Evolutionary conservation across 208 protist species (phyloP).

Genomic region (Trypanosoma platydactyli): DNA sequence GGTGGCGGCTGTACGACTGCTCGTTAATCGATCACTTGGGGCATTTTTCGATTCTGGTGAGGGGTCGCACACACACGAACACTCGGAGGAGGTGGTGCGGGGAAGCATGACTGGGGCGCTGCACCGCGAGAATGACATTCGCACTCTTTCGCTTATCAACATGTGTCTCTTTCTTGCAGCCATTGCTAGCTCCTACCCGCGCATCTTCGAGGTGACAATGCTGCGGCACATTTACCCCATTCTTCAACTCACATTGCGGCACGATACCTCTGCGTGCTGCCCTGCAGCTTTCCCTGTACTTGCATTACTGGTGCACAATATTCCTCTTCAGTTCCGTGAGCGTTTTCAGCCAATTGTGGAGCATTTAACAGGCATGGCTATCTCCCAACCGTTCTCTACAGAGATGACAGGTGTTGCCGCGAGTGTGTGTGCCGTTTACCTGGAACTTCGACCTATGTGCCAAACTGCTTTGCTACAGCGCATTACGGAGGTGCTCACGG

Average conservation of each 20-base stretch:
- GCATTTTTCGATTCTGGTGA: slow-evolving; percentile 25
- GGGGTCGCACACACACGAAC: slow-evolving; percentile 14
- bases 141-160: slow-evolving; percentile 40
- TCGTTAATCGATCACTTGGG: slow-evolving; percentile 30
- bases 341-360: slow-evolving; percentile 27
- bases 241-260: slow-evolving; percentile 42
- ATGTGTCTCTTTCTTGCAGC: slow-evolving; percentile 49
- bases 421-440: slow-evolving; percentile 53
- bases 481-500: slow-evolving; percentile 52
- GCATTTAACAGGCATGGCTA: slow-evolving; percentile 44
- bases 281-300: slow-evolving; percentile 54
- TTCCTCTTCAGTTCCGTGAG: slow-evolving; percentile 34
- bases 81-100: slow-evolving; percentile 17
- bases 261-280: slow-evolving; percentile 37
- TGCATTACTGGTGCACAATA: slow-evolving; percentile 61
- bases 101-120: slow-evolving; percentile 3
- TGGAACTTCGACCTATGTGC: slow-evolving; percentile 36
- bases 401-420: slow-evolving; percentile 43
- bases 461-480: slow-evolving; percentile 40
- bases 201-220: slow-evolving; percentile 43
- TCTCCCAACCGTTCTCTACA: slow-evolving; percentile 48
- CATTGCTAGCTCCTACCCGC: slow-evolving; percentile 35
- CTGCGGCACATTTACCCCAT: slow-evolving; percentile 45
- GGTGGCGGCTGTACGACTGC: slow-evolving; percentile 12
- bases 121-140: slow-evolving; percentile 20